phyloP scores from a whole-genome alignment of 441 rosid genomes.

The Sinapis alba region DNA sequence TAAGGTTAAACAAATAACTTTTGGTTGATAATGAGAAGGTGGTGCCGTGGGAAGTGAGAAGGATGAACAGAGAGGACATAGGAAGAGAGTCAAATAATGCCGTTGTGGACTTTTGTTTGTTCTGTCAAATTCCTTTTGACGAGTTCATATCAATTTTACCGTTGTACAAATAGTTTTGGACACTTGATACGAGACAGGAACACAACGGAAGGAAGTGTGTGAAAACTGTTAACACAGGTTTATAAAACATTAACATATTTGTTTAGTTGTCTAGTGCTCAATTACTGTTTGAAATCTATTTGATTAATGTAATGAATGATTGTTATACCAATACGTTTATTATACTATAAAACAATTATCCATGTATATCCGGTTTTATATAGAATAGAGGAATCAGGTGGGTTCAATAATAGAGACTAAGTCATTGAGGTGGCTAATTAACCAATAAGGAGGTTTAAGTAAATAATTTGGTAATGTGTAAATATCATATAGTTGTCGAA shows the following conservation, averaged over 20 bases:
- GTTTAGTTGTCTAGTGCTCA: neutral
- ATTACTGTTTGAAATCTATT: neutral
- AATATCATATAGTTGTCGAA: constrained; percentile 35
- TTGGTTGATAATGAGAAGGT: constrained; percentile 11
- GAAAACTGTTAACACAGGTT: neutral
- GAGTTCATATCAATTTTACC: constrained; percentile 20
- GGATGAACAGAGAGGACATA: constrained; percentile 21
- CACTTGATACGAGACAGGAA: constrained; percentile 24
- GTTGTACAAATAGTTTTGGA: constrained; percentile 11
- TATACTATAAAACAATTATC: neutral
- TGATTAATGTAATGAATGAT: neutral
- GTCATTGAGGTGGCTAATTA: constrained; percentile 12
- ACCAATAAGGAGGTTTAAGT: constrained; percentile 30
- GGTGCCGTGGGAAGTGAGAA: constrained; percentile 33
- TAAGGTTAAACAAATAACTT: neutral
- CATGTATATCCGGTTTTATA: neutral
- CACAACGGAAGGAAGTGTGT: neutral
- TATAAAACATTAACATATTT: neutral
- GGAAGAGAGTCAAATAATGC: constrained; percentile 30
- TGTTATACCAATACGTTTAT: neutral
- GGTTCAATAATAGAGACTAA: constrained; percentile 29
- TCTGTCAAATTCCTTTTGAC: constrained; percentile 17
- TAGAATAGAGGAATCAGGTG: constrained; percentile 10
- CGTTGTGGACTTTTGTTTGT: constrained; percentile 31
- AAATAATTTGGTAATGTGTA: constrained; percentile 36